These are phyloP conservation scores for Antitrichia curtipendula DNA, from an alignment of 225 moss, liverwort and hornwort species.

Conservation along the genomic window DNA sequence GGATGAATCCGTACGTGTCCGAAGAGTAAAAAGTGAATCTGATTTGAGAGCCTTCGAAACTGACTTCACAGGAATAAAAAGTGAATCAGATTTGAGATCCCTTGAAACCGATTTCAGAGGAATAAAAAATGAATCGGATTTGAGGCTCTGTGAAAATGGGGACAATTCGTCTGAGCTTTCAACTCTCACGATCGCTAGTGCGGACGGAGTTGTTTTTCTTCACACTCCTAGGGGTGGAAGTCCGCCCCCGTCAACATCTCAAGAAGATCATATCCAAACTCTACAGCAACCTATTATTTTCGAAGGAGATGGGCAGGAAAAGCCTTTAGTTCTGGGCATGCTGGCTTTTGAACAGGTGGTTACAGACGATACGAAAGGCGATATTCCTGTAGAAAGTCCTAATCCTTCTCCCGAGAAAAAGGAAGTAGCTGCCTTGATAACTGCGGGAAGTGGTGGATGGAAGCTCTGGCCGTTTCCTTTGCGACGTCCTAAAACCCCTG, in stretches of 20 bases:
- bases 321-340: slow-evolving; percentile 73
- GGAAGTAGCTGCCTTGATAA: slow-evolving; percentile 29
- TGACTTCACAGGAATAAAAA: neutral
- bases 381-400: slow-evolving; percentile 38
- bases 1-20: neutral
- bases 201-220: slow-evolving; percentile 45
- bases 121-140: neutral
- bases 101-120: neutral
- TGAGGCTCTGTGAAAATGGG: neutral
- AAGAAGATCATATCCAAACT: slow-evolving; percentile 16
- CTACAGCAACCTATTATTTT: slow-evolving; percentile 1
- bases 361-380: slow-evolving; percentile 32
- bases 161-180: slow-evolving; percentile 18
- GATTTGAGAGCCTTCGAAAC: slow-evolving; percentile 14
- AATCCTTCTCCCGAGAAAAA: slow-evolving; percentile 39
- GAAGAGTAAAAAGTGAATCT: slow-evolving; percentile 33
- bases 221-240: slow-evolving; percentile 34
- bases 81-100: neutral
- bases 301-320: slow-evolving; percentile 10
- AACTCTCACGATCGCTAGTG: slow-evolving; percentile 38
- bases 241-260: slow-evolving; percentile 4
- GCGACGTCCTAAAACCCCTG: slow-evolving; percentile 52
- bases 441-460: slow-evolving; percentile 64
- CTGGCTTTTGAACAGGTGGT: slow-evolving; percentile 76
- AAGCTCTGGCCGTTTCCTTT: slow-evolving; percentile 65